These are phyloP conservation scores for Hyaloscypha variabilis DNA, from an alignment of 495 filamentous ascomycete genomes.

Conservation along the genomic window DNA sequence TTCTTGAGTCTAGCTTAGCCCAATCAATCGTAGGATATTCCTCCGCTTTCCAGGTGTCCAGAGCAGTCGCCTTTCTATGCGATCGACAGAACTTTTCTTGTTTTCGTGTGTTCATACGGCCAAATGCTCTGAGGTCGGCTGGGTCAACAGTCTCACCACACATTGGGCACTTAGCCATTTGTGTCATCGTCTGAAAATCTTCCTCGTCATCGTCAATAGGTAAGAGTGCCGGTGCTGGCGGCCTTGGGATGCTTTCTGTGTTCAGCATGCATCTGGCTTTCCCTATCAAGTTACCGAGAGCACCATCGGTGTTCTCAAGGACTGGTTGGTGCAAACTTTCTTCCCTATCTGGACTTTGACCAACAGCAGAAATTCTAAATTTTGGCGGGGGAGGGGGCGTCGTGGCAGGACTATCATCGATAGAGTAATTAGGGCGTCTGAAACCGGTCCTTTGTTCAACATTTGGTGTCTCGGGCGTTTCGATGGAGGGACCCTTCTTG, in stretches of 20 bases:
- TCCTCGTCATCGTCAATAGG: conserved; percentile 28
- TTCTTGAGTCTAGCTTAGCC: conserved; percentile 64
- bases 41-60: conserved; percentile 59
- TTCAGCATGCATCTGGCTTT: not conserved
- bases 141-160: conserved; percentile 63
- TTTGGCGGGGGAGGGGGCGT: not conserved
- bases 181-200: conserved; percentile 25
- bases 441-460: not conserved
- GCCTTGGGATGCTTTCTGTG: not conserved
- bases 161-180: conserved; percentile 59
- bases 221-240: not conserved
- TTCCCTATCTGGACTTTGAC: not conserved
- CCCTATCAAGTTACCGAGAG: not conserved
- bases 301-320: conserved; percentile 6
- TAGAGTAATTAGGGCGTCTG: not conserved
- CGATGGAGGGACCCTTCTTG: not conserved
- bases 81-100: conserved; percentile 71
- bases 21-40: conserved; percentile 84
- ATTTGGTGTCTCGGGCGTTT: not conserved
- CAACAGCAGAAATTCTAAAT: not conserved
- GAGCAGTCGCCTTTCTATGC: conserved; percentile 64
- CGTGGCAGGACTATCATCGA: not conserved
- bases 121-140: conserved; percentile 42
- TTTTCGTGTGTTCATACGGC: conserved; percentile 59
- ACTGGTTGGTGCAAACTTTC: not conserved